Evolutionary conservation across 371 early-diverging fungal species (phyloP), one percentile per base, ranked within the genome.

Genomic region (Rhizopus delemar): DNA sequence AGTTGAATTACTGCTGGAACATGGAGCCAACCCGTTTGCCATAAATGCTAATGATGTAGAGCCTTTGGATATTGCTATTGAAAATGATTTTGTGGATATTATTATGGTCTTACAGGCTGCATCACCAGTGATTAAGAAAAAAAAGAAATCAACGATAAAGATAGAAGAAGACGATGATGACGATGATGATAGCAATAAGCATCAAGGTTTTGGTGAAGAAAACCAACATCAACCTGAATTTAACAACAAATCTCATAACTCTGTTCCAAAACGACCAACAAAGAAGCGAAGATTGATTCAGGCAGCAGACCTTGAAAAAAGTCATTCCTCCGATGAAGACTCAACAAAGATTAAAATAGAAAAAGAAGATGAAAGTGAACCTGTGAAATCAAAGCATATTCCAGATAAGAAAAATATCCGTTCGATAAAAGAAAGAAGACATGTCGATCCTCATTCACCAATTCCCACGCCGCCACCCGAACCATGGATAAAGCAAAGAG

Each of bases 11-110:
- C 60, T 92, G 49, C 59, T 91, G 15, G 73, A 69, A 6, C 76
- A 82, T 63, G 88, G 88, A 34, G 90, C 92, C 0, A 75, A 81
- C 41, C 70, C 76, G 0, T 63, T 65, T 59, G 65, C 76, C 6
- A 68, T 75, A 11, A 86, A 89, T 62, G 72, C 67, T 6, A 81
- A 83, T 22, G 78, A 78, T 41, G 46, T 76, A 15, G 83, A 79
- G 2, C 80, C 86, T 2, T 54, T 82, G 35, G 88, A 85, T 34
- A 74, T 90, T 59, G 83, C 83, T 0, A 68, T 69, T 3, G 74
- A 71, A 31, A 69, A 75, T 32, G 84, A 81, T 28, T 74, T 75
- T 57, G 54, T 69, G 33, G 76, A 75, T 33, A 75, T 81, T 8
- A 56, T 68, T 9, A n/a, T 65, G 13, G 56, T 60, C 7, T 78